These are phyloP conservation scores for Mrakia blollopis DNA, from an alignment of 768 basidiomycete genomes.

Conservation along the genomic window DNA sequence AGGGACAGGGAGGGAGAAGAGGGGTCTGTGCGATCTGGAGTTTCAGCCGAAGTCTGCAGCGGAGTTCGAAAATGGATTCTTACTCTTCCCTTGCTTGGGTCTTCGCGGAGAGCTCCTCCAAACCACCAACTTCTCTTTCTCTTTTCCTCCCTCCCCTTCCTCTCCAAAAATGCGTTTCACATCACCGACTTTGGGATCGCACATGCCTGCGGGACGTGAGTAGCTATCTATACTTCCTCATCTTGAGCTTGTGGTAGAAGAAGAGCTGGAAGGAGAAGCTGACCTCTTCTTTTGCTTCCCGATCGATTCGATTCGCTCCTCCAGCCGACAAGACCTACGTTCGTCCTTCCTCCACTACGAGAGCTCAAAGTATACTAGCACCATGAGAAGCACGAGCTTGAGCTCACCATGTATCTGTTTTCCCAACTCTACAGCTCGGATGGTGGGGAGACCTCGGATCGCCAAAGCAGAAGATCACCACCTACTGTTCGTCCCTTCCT, in stretches of 20 bases:
- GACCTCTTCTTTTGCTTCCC: constrained; percentile 7
- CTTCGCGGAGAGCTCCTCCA: not conserved
- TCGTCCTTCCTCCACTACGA: not conserved
- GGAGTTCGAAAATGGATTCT: not conserved
- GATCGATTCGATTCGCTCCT: constrained; percentile 16
- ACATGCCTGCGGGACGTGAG: not conserved
- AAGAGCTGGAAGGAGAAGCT: not conserved
- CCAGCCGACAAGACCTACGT: constrained; percentile 16
- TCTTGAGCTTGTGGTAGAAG: not conserved
- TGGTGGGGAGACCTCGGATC: constrained; percentile 28
- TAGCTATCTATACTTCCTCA: not conserved
- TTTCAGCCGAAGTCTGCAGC: too few species aligned
- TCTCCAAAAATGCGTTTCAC: constrained; percentile 9
- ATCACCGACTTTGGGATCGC: not conserved
- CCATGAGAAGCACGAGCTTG: not conserved
- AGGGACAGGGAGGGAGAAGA: too few species aligned
- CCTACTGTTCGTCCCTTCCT: constrained; percentile 11
- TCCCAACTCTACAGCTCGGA: constrained; percentile 14
- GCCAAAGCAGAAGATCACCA: constrained; percentile 24
- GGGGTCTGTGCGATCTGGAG: too few species aligned
- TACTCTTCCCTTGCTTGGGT: not conserved
- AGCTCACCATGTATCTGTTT: not conserved
- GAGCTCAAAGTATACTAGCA: not conserved
- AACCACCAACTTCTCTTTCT: not conserved
- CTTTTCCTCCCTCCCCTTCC: not conserved